These are phyloP conservation scores for Pyrus pyrifolia DNA, from an alignment of 306 rosid genomes.

Conservation along the genomic window DNA sequence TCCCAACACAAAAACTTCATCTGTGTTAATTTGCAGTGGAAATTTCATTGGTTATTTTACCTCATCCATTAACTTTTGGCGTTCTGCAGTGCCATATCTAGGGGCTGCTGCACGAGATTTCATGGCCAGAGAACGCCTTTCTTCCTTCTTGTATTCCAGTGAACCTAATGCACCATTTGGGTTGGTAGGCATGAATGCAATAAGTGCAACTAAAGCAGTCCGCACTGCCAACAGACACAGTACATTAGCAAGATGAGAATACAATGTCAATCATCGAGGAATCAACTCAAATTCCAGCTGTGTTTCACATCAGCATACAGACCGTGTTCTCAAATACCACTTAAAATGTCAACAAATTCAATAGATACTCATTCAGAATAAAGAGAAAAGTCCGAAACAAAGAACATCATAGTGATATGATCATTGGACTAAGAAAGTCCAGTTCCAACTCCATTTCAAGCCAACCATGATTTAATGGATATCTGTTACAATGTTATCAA, in stretches of 20 bases:
- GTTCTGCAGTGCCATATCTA: constrained; percentile 66
- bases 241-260: constrained; percentile 7
- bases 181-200: constrained; percentile 96
- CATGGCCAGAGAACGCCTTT: constrained; percentile 66
- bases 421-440: background rate
- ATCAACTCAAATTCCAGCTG: background rate
- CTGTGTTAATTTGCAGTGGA: background rate
- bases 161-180: constrained; percentile 97
- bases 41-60: constrained; percentile 8
- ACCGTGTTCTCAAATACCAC: background rate
- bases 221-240: constrained; percentile 54
- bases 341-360: background rate
- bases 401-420: background rate
- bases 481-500: background rate
- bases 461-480: background rate
- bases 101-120: constrained; percentile 86
- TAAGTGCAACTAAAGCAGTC: constrained; percentile 89
- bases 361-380: background rate
- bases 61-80: constrained; percentile 77
- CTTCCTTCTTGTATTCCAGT: constrained; percentile 84
- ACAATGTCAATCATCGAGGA: background rate
- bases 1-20: background rate
- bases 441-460: background rate
- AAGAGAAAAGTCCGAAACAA: background rate
- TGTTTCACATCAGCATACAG: background rate